These are phyloP conservation scores for Sporothrix inflata DNA, from an alignment of 2,329 filamentous ascomycete species.

Conservation along the genomic window DNA sequence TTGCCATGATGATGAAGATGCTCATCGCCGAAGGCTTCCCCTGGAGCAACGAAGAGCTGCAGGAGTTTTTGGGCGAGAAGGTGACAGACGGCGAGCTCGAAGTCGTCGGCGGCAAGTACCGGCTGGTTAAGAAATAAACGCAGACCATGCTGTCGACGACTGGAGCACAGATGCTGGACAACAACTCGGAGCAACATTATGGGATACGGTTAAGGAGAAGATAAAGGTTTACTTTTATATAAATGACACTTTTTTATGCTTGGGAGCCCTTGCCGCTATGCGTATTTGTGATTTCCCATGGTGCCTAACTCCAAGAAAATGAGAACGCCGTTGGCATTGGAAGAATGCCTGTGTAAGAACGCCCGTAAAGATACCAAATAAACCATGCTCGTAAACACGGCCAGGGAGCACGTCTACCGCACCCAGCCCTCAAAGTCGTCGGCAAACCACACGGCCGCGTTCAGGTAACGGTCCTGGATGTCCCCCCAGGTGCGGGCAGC, in stretches of 20 bases:
- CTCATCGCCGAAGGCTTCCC: conserved; percentile 84
- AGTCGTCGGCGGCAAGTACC: conserved; percentile 71
- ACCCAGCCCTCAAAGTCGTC: conserved; percentile 74
- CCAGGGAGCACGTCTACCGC: conserved; percentile 15
- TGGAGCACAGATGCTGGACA: too few relatives aligned
- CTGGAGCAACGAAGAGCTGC: conserved; percentile 86
- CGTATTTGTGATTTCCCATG: neutral
- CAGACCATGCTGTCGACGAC: neutral
- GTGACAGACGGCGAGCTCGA: conserved; percentile 73
- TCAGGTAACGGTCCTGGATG: conserved; percentile 65
- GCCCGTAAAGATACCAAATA: neutral
- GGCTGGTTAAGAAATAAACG: conserved; percentile 59
- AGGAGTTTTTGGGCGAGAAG: conserved; percentile 78
- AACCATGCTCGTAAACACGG: neutral
- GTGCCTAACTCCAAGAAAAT: neutral
- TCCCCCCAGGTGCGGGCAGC: conserved; percentile 76
- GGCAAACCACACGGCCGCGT: conserved; percentile 70
- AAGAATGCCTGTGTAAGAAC: neutral
- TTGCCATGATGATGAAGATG: conserved; percentile 95
- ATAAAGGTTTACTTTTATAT: neutral
- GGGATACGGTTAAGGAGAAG: neutral
- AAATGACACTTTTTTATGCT: neutral
- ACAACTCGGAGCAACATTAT: too few relatives aligned
- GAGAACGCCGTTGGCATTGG: neutral
- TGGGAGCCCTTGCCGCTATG: neutral